Evolutionary conservation across 2,329 filamentous ascomycete genomes (phyloP), one percentile per base, ranked within the genome.

Genomic region (Nothophoma quercina): DNA sequence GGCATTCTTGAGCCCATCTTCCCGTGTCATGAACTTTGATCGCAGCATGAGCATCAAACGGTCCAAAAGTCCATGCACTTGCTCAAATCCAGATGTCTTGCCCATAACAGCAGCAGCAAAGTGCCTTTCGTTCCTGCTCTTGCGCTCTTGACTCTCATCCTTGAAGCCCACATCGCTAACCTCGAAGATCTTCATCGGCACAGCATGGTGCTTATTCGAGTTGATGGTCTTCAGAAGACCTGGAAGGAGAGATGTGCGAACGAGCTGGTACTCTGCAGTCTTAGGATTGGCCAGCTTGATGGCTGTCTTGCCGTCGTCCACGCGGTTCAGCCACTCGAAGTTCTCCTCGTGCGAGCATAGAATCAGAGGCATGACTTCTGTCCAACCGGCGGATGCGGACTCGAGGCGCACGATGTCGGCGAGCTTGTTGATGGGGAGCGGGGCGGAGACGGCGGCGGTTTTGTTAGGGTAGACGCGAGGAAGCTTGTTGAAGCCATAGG

Each of bases 261-360:
- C 93, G 48, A 97, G 88, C 76, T 97, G 93, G 77, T 96, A 97
- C 72, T 97, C 93, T 21, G 86, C 83, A 0, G 92, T 96, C 81
- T 97, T 97, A 49, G 93, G 93, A 75, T 97, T 97, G 59, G 90
- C 90, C 32, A 97, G 87, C 65, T 86, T 88, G 62, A 97, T 86
- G 22, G 91, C 92, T 0, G 88, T 91, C 52, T 83, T 88, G 59
- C 91, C 91, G 67, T 96, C 90, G 63, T 97, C 93, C 70, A 87
- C 87, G 70, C 92, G 88, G 78, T 96, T 96, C 43, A 99, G 81
- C 89, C 91, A 97, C 54, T 83, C 88, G 74, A 98, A 99, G 80
- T 99, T 99, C 82, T 99, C 95, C 70, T 98, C 93, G 75, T 97
- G 92, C 36, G 91, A 96, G 82, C 95, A 99, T 48, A 99, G 85